Evolutionary conservation across 768 basidiomycete genomes (phyloP).

Genomic region (Collybiopsis confluens): DNA sequence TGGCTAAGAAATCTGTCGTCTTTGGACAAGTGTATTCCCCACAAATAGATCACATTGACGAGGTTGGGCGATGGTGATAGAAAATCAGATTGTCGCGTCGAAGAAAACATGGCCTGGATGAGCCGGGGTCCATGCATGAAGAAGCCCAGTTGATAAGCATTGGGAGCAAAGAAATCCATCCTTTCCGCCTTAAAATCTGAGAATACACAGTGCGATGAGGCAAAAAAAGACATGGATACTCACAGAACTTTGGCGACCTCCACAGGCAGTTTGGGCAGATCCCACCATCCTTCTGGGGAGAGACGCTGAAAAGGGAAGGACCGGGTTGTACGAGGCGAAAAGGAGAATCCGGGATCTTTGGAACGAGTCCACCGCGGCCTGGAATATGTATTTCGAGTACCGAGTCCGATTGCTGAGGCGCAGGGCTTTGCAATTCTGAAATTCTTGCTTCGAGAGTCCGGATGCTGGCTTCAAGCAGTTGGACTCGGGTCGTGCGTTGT

Average conservation of each 20-base stretch:
- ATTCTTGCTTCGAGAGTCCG: constrained; percentile 32
- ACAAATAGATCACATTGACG: constrained; percentile 25
- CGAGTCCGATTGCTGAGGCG: not conserved
- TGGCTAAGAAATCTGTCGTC: constrained; percentile 16
- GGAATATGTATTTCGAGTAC: not conserved
- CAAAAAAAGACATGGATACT: not conserved
- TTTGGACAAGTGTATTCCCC: constrained; percentile 24
- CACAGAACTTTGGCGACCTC: constrained; percentile 13
- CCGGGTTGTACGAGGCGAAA: not conserved
- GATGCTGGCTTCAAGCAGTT: constrained; percentile 38
- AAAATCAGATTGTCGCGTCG: constrained; percentile 15
- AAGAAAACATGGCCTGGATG: constrained; percentile 18
- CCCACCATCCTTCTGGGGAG: constrained; percentile 13
- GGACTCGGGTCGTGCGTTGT: constrained; percentile 28
- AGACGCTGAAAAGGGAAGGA: not conserved
- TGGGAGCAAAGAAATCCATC: constrained; percentile 33
- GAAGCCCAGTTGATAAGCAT: constrained; percentile 39
- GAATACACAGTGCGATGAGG: not conserved
- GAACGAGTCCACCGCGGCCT: constrained; percentile 8
- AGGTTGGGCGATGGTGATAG: constrained; percentile 19
- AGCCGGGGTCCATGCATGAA: constrained; percentile 42
- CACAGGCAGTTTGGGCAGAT: constrained; percentile 8
- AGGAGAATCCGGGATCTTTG: constrained; percentile 3
- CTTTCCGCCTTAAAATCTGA: constrained; percentile 17
- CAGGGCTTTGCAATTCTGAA: constrained; percentile 10